Percentiles rank a stretch among this genome's conserved stretches.
Conservation (phyloP, 306 rosid species). For the Inga laurina region DNA sequence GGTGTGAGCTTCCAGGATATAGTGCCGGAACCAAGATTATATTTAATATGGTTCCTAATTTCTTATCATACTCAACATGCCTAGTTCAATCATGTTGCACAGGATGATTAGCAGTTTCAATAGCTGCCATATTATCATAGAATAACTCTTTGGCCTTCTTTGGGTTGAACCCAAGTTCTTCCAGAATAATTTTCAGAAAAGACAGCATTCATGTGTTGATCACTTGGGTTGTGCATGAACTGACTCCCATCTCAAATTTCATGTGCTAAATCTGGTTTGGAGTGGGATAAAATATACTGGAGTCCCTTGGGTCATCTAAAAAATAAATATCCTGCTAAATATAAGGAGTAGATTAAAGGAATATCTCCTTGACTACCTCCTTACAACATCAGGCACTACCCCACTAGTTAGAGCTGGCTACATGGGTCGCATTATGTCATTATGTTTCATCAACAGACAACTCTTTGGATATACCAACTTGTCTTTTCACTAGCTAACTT, state of each 20-base stretch:
- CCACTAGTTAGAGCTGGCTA: no score
- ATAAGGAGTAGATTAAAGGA: neutral
- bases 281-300: neutral
- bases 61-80: neutral
- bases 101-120: neutral
- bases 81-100: neutral
- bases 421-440: no score
- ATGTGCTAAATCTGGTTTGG: neutral
- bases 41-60: neutral
- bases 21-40: neutral
- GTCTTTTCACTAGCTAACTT: constrained; percentile 2
- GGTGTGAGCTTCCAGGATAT: neutral
- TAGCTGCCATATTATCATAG: neutral
- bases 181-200: neutral
- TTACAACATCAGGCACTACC: neutral
- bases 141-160: neutral
- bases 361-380: neutral
- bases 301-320: neutral
- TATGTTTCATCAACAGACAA: neutral
- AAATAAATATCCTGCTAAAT: no score
- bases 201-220: neutral
- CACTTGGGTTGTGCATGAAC: neutral
- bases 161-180: neutral
- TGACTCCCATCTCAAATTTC: neutral
- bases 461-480: neutral